Base-by-base conservation (phyloP, 805 yeast genomes). In the Yamadazyma philogaea region DNA sequence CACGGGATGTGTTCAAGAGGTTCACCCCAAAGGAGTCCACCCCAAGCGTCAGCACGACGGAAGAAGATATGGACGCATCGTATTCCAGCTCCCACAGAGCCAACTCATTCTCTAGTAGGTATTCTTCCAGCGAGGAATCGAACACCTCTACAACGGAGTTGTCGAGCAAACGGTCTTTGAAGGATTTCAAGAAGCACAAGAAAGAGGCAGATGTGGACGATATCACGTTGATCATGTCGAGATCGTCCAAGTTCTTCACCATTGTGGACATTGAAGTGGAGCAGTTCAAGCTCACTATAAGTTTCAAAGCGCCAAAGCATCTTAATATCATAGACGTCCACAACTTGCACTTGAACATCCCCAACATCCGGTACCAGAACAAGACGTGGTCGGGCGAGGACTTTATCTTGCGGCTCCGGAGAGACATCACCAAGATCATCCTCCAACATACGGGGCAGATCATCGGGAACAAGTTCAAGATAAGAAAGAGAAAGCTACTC, bases 281-380 rank as follows among this genome's bases (percentile, higher is more conserved):
- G 5, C 52, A 57, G 33, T 52, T 70, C 34, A 58, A 59, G 17
- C 40, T 90, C 12, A 72, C 81, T 40, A 74, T 89, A 19, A 84
- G 95, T 38, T 87, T 87, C 63, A 79, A 80, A 58, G 95, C 93
- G 7, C 79, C 79, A 12, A 87, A 89, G 11, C 70, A 78, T 21
- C 68, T 77, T 52, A 78, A 83, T 50, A 64, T 91, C 43, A 75
- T 87, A 30, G 88, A 90, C 55, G 87, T 91, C 6, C 84, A 86
- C 40, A 78, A 85, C 50, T 81, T 91, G 50, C 74, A 71, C 5
- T 68, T 91, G 42, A 69, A 68, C 7, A 61, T 90, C 39, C 96
- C 96, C 3, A 65, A 65, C 2, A 61, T 87, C 39, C 60, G 64
- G 39, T 65, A 66, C 45, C 64, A 55, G 28, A 67, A 68, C 40